Evolutionary conservation across 2,329 filamentous ascomycete genomes (phyloP).

Genomic region (Penicillium olsonii): DNA sequence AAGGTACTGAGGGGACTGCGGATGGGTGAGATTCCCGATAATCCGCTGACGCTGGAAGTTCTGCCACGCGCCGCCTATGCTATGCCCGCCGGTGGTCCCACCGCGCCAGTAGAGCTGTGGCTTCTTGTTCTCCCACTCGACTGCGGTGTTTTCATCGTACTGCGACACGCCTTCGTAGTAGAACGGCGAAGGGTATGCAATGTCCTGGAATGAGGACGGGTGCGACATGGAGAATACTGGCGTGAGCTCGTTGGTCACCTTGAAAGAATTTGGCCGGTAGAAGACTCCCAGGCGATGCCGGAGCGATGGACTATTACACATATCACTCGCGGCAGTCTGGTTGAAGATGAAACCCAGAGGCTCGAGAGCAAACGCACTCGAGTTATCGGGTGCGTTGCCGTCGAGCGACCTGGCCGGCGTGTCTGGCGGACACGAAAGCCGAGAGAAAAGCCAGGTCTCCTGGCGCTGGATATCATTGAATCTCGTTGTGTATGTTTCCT

Average conservation of each 20-base stretch:
- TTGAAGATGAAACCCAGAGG: conserved; percentile 15
- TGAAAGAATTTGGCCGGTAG: conserved; percentile 12
- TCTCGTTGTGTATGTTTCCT: not conserved
- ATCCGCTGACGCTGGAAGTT: conserved; percentile 80
- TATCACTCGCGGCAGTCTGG: conserved; percentile 11
- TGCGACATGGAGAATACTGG: conserved; percentile 16
- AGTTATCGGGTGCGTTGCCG: conserved; percentile 2
- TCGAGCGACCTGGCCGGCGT: conserved; percentile 9
- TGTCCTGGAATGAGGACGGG: conserved; percentile 18
- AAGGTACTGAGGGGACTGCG: conserved; percentile 47
- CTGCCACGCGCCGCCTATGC: conserved; percentile 78
- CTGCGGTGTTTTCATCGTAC: conserved; percentile 4
- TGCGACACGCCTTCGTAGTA: conserved; percentile 7
- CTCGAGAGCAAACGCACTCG: not conserved
- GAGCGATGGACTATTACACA: conserved; percentile 13
- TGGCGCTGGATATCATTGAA: conserved; percentile 13
- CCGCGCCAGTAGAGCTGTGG: conserved; percentile 86
- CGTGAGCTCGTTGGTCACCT: conserved; percentile 10
- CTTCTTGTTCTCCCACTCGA: conserved; percentile 52
- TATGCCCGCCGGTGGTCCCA: conserved; percentile 87
- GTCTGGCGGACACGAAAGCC: conserved; percentile 17
- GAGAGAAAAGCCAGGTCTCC: conserved; percentile 15
- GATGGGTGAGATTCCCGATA: conserved; percentile 72
- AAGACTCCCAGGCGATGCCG: conserved; percentile 12
- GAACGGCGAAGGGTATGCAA: conserved; percentile 14